Evolutionary conservation across 1,284 basidiomycete genomes (phyloP).

Genomic region (Flammula alnicola): DNA sequence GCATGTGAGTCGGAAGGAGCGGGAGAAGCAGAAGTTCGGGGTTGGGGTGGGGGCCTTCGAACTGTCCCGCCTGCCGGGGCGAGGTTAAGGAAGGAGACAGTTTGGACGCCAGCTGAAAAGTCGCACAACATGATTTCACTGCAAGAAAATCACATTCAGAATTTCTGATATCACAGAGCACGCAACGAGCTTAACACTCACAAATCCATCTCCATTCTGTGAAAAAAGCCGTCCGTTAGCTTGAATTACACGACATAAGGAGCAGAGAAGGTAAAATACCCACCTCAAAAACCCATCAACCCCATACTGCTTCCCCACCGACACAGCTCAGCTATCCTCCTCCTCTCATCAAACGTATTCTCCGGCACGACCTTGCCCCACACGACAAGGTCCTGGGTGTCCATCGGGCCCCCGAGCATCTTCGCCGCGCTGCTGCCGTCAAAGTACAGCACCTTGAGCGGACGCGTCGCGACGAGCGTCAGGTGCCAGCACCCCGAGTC

Average conservation of each 20-base stretch:
- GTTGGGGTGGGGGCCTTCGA: background rate
- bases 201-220: constrained; percentile 30
- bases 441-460: constrained; percentile 43
- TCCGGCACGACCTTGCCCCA: constrained; percentile 32
- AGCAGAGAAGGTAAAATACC: background rate
- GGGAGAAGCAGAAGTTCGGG: constrained; percentile 15
- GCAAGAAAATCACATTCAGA: background rate
- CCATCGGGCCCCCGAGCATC: constrained; percentile 34
- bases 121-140: constrained; percentile 61
- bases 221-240: background rate
- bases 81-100: constrained; percentile 36
- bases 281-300: constrained; percentile 29
- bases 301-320: constrained; percentile 20
- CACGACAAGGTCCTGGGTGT: constrained; percentile 35
- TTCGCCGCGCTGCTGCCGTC: constrained; percentile 44
- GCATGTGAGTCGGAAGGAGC: no score
- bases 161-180: background rate
- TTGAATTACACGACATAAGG: background rate
- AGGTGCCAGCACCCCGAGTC: constrained; percentile 34
- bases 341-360: constrained; percentile 22
- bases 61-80: constrained; percentile 3
- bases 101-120: constrained; percentile 44
- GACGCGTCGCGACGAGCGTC: constrained; percentile 36
- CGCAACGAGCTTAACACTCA: constrained; percentile 11
- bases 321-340: constrained; percentile 26